Evolutionary conservation across 202 grass and related monocot genomes (phyloP).

Genomic region (Carex arenaria): DNA sequence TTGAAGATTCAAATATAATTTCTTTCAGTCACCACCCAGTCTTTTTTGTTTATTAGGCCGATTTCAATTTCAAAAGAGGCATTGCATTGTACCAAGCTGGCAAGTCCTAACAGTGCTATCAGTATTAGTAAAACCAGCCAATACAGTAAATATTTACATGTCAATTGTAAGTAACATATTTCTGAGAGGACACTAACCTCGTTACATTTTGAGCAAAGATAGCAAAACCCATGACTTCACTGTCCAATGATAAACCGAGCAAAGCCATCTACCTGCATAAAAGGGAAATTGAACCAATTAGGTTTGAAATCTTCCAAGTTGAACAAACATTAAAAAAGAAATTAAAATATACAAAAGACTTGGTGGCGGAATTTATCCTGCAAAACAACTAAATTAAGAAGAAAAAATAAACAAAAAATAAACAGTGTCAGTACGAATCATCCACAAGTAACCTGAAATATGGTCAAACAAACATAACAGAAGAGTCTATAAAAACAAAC

Average conservation of each 20-base stretch:
- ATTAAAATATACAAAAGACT: slow-evolving; percentile 27
- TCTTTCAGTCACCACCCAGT: neutral
- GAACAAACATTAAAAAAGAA: slow-evolving; percentile 23
- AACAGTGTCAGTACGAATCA: slow-evolving; percentile 27
- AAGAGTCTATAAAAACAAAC: slow-evolving; percentile 38
- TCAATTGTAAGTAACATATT: neutral
- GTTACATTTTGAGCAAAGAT: neutral
- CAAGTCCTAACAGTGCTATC: neutral
- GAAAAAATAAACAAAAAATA: slow-evolving; percentile 25
- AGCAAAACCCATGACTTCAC: neutral
- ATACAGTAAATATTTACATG: neutral
- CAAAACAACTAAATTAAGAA: slow-evolving; percentile 42
- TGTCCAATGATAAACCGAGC: neutral
- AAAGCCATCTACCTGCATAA: slow-evolving; percentile 37
- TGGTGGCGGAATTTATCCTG: slow-evolving; percentile 52
- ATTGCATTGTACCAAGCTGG: neutral
- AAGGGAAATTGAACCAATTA: slow-evolving; percentile 14
- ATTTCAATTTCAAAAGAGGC: neutral
- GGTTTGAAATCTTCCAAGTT: slow-evolving; percentile 20
- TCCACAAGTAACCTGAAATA: slow-evolving; percentile 44
- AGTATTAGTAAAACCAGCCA: neutral
- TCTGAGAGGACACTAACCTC: neutral
- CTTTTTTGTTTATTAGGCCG: neutral
- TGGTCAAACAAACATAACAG: slow-evolving; percentile 27
- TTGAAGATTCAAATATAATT: neutral